Base-by-base conservation (phyloP, 768 basidiomycete species). In the Dendrothele bispora region DNA sequence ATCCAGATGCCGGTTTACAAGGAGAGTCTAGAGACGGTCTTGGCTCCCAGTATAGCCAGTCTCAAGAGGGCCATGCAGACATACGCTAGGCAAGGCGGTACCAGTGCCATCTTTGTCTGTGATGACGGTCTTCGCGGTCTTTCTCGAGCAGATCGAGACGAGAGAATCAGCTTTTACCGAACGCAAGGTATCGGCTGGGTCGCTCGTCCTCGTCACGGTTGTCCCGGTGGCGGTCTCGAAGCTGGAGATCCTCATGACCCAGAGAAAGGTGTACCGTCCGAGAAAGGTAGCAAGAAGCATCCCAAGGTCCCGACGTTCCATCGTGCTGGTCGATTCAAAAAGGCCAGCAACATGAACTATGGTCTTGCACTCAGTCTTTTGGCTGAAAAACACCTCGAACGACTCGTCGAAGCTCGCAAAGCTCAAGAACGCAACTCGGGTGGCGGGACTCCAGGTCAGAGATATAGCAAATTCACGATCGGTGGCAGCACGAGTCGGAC, bases 341-440 rank as follows among this genome's bases (percentile, higher is more conserved):
- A 95, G 67, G 91, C 91, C 1, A 85, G 83, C 14, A 95, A 95
- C 66, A 84, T 95, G 86, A 95, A 95, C 61, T 92, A 86, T 56
- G 90, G 79, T 18, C 69, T 78, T 15, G 56, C 56, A 20, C 20
- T 43, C 29, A 41, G 76, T 6, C 75, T 89, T n/a, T 74, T 77
- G 6, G 66, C 66, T 52, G 78, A 77, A 63, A 71, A 54, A 47
- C 77, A 74, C 61, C 74, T 83, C 39, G 71, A 70, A 7, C 57
- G 58, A n/a, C 67, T 82, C 43, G 61, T 80, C 22, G 46, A 47
- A 14, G 27, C 36, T 3, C 38, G 51, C 53, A 58, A 7, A 17
- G 20, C 14, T n/a, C 24, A 24, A n/a, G n/a, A n/a, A n/a, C n/a
- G n/a, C n/a, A n/a, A n/a, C n/a, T 48, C 40, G 66, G 40, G 43